A percentile compares a stretch with the other conserved stretches of the same genome.
Conservation (phyloP, 140 eudicot species). For the Stevia rebaudiana region DNA sequence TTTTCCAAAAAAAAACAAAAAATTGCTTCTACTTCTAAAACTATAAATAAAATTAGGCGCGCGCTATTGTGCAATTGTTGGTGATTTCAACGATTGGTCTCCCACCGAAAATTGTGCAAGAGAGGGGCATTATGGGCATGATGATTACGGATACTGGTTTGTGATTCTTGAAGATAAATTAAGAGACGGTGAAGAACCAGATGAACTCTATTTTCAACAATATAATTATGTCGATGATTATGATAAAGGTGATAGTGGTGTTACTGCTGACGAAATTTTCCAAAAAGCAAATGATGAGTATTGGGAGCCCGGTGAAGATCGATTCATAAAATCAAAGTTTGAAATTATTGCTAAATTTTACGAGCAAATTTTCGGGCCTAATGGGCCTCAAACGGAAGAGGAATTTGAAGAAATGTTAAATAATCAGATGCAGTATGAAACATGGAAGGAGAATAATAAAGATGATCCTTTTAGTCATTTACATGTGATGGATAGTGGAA, state of each 20-base stretch:
- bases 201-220: constrained; percentile 77
- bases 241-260: constrained; percentile 86
- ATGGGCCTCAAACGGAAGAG: constrained; percentile 91
- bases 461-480: constrained; percentile 69
- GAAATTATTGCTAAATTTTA: constrained; percentile 69
- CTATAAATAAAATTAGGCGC: constrained; percentile 58
- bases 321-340: constrained; percentile 52
- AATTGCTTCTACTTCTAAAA: constrained; percentile 1
- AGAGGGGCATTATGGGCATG: constrained; percentile 92
- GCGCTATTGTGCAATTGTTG: constrained; percentile 86
- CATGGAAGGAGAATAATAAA: constrained; percentile 80
- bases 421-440: constrained; percentile 58
- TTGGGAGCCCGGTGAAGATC: constrained; percentile 99
- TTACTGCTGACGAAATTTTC: constrained; percentile 59
- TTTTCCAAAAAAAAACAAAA: neutral
- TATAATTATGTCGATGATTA: constrained; percentile 74
- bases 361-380: constrained; percentile 93
- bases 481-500: constrained; percentile 83
- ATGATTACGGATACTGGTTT: constrained; percentile 97
- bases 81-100: constrained; percentile 92
- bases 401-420: constrained; percentile 89
- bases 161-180: constrained; percentile 81
- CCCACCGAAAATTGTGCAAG: constrained; percentile 82
- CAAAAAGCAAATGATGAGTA: constrained; percentile 87
- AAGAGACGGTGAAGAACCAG: constrained; percentile 91